These are phyloP conservation scores for Desmodesmus armatus DNA, from an alignment of 139 green algal species.

Conservation along the genomic window DNA sequence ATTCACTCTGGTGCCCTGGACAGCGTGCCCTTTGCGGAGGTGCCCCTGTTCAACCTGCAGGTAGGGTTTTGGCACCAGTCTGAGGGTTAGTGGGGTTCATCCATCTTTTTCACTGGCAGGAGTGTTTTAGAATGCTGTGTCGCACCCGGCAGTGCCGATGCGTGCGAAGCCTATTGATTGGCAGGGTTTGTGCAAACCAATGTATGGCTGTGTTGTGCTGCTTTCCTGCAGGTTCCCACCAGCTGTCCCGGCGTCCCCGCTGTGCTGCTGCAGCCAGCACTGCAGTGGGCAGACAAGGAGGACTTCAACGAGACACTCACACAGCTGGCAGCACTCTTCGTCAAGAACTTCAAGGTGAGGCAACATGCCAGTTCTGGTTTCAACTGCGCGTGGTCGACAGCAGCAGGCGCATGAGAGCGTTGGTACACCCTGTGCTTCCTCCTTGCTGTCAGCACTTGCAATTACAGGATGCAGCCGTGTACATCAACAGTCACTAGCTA, in stretches of 20 bases:
- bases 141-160: no score
- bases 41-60: slow-evolving; percentile 89
- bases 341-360: slow-evolving; percentile 35
- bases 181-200: not conserved
- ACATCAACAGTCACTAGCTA: no score
- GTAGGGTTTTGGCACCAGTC: slow-evolving; percentile 51
- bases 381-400: no score
- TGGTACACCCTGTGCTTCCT: no score
- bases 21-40: slow-evolving; percentile 64
- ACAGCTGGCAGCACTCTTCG: slow-evolving; percentile 43
- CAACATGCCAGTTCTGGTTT: no score
- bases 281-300: slow-evolving; percentile 38
- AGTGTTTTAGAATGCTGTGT: not conserved
- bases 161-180: no score
- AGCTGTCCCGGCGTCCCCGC: slow-evolving; percentile 40
- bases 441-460: no score
- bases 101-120: no score
- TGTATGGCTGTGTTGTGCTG: not conserved
- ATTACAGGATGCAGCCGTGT: no score
- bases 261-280: slow-evolving; percentile 34
- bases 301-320: slow-evolving; percentile 43
- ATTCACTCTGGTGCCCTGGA: slow-evolving; percentile 92
- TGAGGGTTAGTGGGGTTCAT: not conserved
- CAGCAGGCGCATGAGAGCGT: not conserved
- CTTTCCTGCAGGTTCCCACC: slow-evolving; percentile 29